Base-by-base conservation (phyloP, 192 early-diverging fungal species). In the Thamnidium elegans region DNA sequence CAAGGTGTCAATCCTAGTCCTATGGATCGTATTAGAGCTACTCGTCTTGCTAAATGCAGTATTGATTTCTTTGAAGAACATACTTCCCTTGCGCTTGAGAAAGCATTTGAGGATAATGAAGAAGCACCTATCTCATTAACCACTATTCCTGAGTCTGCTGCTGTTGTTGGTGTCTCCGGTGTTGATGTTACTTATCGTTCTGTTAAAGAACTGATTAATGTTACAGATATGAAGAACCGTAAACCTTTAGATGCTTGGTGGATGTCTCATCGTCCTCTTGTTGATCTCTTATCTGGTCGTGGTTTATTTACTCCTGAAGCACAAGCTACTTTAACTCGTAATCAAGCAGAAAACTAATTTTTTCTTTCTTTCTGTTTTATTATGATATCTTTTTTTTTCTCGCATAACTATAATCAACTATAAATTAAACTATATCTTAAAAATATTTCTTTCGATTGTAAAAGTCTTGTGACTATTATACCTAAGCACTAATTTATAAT, bases 1-100 rank as follows among this genome's bases (percentile, higher is more conserved):
- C 96, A 99, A 75, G 96, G 96, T 47, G 91, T 87, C 60, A 86
- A 90, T 6, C 94, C 96, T 20, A 88, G 87, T 30, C 95, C 96
- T 14, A 70, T 96, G 55, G 96, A 99, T 79, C 88, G 96, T 26
- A 88, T 93, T 72, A 87, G 95, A 13, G 96, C 92, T 17, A 92
- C 89, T 52, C 86, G 88, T 13, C 78, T 94, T 68, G 94, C 94
- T 5, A 88, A 93, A 15, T 85, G 87, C 54, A 80, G 88, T 46
- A 69, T 97, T 58, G 83, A 92, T 36, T 98, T 94, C 88, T 78
- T 96, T 63, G 86, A 96, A 75, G 51, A 78, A 34, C 79, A 83
- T 51, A 83, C 86, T 39, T 64, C 55, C 31, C 63, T 32, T 42
- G 72, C 81, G 80, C 30, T 80, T 77, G 2, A 64, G 55, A 59